Base-by-base conservation (phyloP, 2,329 filamentous ascomycete genomes). In the Hymenoscyphus fructigenus region DNA sequence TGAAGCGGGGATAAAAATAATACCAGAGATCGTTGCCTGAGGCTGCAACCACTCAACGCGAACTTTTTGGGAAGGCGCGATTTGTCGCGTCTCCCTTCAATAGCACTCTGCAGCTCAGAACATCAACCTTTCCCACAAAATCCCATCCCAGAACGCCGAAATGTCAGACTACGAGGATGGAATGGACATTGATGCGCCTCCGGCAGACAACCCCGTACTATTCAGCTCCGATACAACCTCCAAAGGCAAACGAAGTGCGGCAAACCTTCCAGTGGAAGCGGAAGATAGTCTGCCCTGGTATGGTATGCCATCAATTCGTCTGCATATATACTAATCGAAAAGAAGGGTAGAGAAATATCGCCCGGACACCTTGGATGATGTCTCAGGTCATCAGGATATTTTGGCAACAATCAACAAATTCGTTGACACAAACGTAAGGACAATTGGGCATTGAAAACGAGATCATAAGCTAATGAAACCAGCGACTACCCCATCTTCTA, bases 401-500 rank as follows among this genome's bases (percentile, higher is more conserved):
- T 88, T 99, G 69, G 89, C 93, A 4, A 99, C 95, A 1, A 96
- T 99, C 81, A 97, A 97, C 83, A 95, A 93, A 77, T 99, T 99
- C 74, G 87, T 99, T 75, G 93, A 98, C 76, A 86, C 91, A 64
- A 98, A 99, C 79, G 85, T 88, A 78, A 34, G 78, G 61, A 36
- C 5, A 32, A 47, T 59, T 10, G 28, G 7, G 7, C 7, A 28
- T 56, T 36, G 15, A 26, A 28, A 32, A 6, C 14, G 17, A n/a
- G 3, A 1, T 14, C 10, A 65, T 1, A 34, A 23, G 59, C 62
- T 70, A 38, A 69, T 59, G 57, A 10, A 15, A 41, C 7, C 65
- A 88, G 85, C 88, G 93, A 71, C 84, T 99, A 61, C 95, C 95
- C 7, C 95, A 99, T 81, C 89, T 99, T 50, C 89, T 99, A 17